Evolutionary conservation across 2,329 filamentous ascomycete genomes (phyloP), one percentile per base, ranked within the genome.

Genomic region (Diaporthe sp.): DNA sequence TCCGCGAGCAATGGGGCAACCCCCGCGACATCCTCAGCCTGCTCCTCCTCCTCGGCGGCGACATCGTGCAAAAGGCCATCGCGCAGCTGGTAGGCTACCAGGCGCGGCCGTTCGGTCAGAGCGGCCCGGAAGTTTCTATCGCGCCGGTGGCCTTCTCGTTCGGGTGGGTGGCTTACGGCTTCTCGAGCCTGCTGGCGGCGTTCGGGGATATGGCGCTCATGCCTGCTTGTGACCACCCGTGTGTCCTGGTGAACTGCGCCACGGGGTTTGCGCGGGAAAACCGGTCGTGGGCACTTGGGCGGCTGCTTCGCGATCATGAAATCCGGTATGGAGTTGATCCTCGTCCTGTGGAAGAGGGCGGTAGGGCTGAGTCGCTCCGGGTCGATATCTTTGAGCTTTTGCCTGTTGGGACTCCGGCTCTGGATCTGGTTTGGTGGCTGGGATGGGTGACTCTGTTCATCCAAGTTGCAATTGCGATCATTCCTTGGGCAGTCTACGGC

Each of bases 121-220:
- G 22, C n/a, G 56, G 56, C n/a, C 22, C 35, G 4, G 39, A 25
- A 3, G 15, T 47, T 19, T 51, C 47, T 1, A 19, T 71, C 25
- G 47, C 70, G 17, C 70, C 56, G 13, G 70, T 71, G n/a, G 70
- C 70, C 25, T 71, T 71, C 53, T 71, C 70, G 30, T 71, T 71
- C 9, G 58, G 70, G 1, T 71, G 70, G 70, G 56, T 71, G 7
- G 70, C 70, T n/a, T 71, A 63, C 39, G 44, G 56, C 44, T 53
- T 61, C 42, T 39, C 44, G n/a, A 53, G 42, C 56, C 35, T 71
- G n/a, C 56, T 71, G 8, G 35, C 56, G 9, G 44, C 44, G 12
- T 50, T 61, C 2, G 70, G 70, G n/a, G 44, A 53, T 17, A 35
- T 25, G 56, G 19, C 30, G 15, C 70, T 71, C 9, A 70, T 70